Base-by-base conservation (phyloP, 225 moss, liverwort and hornwort genomes). In the Polytrichum formosum region DNA sequence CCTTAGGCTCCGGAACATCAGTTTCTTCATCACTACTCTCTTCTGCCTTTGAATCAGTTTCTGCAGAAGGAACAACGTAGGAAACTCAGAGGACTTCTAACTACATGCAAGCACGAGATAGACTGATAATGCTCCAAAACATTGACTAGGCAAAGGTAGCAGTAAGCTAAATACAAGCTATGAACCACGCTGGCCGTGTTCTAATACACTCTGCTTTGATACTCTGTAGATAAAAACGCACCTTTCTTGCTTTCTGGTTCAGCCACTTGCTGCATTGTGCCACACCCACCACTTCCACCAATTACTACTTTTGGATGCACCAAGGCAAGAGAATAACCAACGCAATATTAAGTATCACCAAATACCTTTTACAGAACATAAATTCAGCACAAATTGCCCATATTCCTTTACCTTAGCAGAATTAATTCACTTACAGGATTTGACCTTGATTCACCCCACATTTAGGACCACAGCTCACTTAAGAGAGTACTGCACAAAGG, bases 251-350 rank as follows among this genome's bases (percentile, higher is more conserved):
- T 29, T 25, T 77, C 81, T 25, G 79, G 78, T 63, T 75, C 88
- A 56, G 90, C 88, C 59, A 84, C 92, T 84, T 92, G 80, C 92
- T 90, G 73, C 26, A 60, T 33, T 77, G 76, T 74, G 73, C 66
- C 70, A 26, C 53, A 60, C 28, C 26, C 54, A 70, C 54, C 64
- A 69, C 46, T 20, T 23, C 22, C 8, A 55, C 67, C 35, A 13
- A 18, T 53, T 23, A 46, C 66, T 21, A 33, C 53, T 6, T 53
- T 23, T 21, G 63, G 23, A n/a, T 23, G 53, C 21, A 13, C 27
- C 63, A 23, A 23, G 26, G 18, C 53, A 73, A 55, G 27, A 26
- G 22, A 26, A 37, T 37, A 37, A 13, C 13, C 37, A 13, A 37
- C 4, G 13, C 46, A 16, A 13, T 16, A 46, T 46, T 16, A 46